Evolutionary conservation across 257 asterid genomes (phyloP).

Genomic region (Solanum dulcamara): DNA sequence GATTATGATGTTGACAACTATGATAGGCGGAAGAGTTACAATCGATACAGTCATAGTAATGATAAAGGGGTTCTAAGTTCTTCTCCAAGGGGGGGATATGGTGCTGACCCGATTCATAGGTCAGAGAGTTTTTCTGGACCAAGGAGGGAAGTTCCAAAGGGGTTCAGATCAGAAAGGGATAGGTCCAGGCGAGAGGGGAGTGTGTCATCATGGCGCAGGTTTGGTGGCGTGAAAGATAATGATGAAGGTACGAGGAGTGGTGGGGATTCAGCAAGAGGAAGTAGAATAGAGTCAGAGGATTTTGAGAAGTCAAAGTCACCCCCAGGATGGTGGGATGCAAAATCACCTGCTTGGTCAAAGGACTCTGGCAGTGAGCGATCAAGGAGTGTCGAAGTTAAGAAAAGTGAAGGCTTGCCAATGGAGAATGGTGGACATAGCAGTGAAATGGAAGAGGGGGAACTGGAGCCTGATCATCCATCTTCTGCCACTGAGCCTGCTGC

Average conservation of each 20-base stretch:
- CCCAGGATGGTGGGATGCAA: constrained; percentile 41
- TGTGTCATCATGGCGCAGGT: constrained; percentile 80
- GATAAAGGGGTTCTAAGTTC: constrained; percentile 64
- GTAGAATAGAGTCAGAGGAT: constrained; percentile 46
- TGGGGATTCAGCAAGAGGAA: constrained; percentile 45
- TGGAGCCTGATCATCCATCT: constrained; percentile 72
- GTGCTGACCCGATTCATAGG: constrained; percentile 57
- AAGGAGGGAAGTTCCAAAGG: constrained; percentile 85
- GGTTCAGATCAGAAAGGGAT: constrained; percentile 93
- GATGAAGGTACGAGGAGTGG: constrained; percentile 61
- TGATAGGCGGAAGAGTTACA: constrained; percentile 69
- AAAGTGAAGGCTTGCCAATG: constrained; percentile 45
- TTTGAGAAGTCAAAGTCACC: constrained; percentile 57
- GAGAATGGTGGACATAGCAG: constrained; percentile 59
- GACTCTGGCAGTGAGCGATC: constrained; percentile 92
- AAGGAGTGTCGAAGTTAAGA: constrained; percentile 69
- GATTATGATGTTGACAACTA: constrained; percentile 57
- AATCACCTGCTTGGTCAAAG: constrained; percentile 90
- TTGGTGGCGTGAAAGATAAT: constrained; percentile 57
- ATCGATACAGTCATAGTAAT: constrained; percentile 49
- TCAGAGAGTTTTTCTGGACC: constrained; percentile 84
- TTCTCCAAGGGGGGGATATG: constrained; percentile 64
- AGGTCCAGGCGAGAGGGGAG: constrained; percentile 78
- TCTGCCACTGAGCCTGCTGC: constrained; percentile 21
- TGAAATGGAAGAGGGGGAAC: constrained; percentile 95